A percentile compares a stretch with the other conserved stretches of the same genome.
These are phyloP conservation scores for Neoarthrinium moseri DNA, from an alignment of 2,329 filamentous ascomycete genomes.

Conservation along the genomic window DNA sequence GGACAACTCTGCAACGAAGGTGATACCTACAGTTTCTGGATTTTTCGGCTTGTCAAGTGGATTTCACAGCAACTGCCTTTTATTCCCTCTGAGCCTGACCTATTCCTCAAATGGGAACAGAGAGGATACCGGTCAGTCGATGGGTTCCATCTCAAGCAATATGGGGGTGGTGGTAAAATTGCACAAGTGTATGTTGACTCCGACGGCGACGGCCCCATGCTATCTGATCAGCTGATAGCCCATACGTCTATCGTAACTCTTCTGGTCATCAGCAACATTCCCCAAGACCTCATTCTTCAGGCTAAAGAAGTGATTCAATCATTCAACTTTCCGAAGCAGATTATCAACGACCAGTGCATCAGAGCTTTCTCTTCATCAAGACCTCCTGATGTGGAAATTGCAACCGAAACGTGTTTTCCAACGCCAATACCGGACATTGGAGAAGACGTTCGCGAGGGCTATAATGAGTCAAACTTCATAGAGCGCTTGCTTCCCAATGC, in stretches of 20 bases:
- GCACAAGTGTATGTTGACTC: slow-evolving; percentile 21
- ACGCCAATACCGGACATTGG: slow-evolving; percentile 11
- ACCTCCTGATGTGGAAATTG: slow-evolving; percentile 13
- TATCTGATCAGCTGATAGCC: slow-evolving; percentile 20
- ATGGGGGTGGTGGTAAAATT: slow-evolving; percentile 18
- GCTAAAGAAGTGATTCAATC: neutral
- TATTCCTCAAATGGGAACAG: slow-evolving; percentile 12
- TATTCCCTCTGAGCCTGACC: slow-evolving; percentile 10
- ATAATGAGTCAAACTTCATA: slow-evolving; percentile 14
- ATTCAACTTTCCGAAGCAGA: slow-evolving; percentile 11
- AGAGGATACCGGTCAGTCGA: slow-evolving; percentile 15
- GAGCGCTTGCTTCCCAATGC: slow-evolving; percentile 14
- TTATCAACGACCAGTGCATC: neutral
- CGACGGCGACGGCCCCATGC: slow-evolving; percentile 1
- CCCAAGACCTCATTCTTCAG: neutral
- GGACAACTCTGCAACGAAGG: slow-evolving; percentile 19
- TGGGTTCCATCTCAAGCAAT: slow-evolving; percentile 17
- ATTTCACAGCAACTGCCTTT: neutral
- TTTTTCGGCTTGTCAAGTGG: neutral
- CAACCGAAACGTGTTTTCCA: slow-evolving; percentile 14
- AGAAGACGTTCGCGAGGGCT: slow-evolving; percentile 10
- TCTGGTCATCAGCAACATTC: slow-evolving; percentile 13
- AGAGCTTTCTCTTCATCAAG: no score
- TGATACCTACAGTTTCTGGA: neutral
- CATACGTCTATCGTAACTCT: slow-evolving; percentile 15